These are phyloP conservation scores for Aspergillus hortae DNA, from an alignment of 2,329 filamentous ascomycete species.

Conservation along the genomic window DNA sequence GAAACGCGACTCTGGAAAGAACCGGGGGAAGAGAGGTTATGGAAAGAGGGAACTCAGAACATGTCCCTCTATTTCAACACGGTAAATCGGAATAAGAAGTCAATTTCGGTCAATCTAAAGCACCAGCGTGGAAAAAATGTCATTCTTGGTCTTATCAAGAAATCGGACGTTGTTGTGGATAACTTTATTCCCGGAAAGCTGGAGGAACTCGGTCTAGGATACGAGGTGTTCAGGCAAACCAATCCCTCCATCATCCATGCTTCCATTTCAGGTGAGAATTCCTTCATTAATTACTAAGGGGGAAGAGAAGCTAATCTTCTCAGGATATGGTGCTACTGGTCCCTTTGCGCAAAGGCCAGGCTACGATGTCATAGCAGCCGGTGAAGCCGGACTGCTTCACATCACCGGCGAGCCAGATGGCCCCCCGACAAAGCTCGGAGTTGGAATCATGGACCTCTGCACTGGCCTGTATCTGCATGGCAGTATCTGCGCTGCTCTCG, in stretches of 20 bases:
- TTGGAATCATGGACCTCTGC: constrained; percentile 45
- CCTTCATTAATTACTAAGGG: neutral
- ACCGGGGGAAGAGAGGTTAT: constrained; percentile 24
- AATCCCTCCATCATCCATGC: constrained; percentile 44
- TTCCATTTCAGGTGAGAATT: constrained; percentile 36
- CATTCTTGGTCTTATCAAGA: constrained; percentile 32
- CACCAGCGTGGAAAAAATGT: constrained; percentile 26
- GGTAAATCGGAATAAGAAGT: constrained; percentile 46
- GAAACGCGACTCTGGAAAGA: constrained; percentile 32
- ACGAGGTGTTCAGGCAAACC: constrained; percentile 31
- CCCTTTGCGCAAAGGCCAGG: constrained; percentile 43
- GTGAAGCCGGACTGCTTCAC: constrained; percentile 44
- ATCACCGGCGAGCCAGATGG: constrained; percentile 42
- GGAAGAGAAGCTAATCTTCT: neutral
- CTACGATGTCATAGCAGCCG: constrained; percentile 46
- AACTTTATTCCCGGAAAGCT: constrained; percentile 45
- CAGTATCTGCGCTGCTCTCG: constrained; percentile 42
- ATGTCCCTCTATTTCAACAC: constrained; percentile 45
- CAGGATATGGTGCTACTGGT: constrained; percentile 38
- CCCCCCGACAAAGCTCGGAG: constrained; percentile 39
- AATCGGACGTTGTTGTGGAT: constrained; percentile 42
- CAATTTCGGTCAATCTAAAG: constrained; percentile 34
- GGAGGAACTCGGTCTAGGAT: constrained; percentile 41
- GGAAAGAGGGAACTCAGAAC: constrained; percentile 20
- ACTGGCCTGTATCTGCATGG: constrained; percentile 47